Evolutionary conservation across 2,329 filamentous ascomycete genomes (phyloP), one percentile per base, ranked within the genome.

Genomic region (Fusarium sp.): DNA sequence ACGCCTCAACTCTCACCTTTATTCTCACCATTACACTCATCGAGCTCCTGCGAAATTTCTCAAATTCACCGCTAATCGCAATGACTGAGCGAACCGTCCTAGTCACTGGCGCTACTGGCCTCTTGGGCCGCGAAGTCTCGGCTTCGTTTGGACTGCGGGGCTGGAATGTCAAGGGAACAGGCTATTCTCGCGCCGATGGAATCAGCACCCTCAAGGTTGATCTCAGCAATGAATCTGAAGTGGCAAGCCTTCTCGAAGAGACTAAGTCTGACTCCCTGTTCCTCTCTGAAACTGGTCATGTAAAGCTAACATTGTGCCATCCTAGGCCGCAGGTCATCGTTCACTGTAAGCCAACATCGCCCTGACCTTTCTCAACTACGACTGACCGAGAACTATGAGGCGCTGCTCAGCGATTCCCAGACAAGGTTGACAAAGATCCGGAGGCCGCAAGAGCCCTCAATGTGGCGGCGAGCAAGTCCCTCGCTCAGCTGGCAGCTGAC

Each of bases 401-500:
- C 80, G 95, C 95, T 45, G 95, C 95, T 54, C 95, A 97, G 82
- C 91, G 94, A 71, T 97, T 93, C 79, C 95, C 95, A 3, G 95
- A 98, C 83, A 93, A 93, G 80, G 96, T 95, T 79, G 93, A 95
- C 77, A 89, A 90, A 73, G 90, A 98, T 81, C 95, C 95, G 4
- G 89, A 92, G 68, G 93, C 90, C 63, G 94, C 95, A 4, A 89
- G 89, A 69, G 88, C 88, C 20, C 86, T 97, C 77, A 97, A 97
- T 79, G 90, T 96, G 14, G 87, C 90, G 4, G 93, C 94, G 3
- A 93, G 94, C 56, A 85, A 86, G 57, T 83, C 84, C 10, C 89
- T 98, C 14, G 94, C 94, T 11, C 82, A 86, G 45, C 86, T 91
- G n/a, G 92, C 93, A 62, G 88, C 90, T 1, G 80, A 86, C 32